A percentile compares a stretch with the other conserved stretches of the same genome.
Evolutionary conservation across 2,329 filamentous ascomycete species (phyloP).

Genomic region (Hyphodiscus sp.): DNA sequence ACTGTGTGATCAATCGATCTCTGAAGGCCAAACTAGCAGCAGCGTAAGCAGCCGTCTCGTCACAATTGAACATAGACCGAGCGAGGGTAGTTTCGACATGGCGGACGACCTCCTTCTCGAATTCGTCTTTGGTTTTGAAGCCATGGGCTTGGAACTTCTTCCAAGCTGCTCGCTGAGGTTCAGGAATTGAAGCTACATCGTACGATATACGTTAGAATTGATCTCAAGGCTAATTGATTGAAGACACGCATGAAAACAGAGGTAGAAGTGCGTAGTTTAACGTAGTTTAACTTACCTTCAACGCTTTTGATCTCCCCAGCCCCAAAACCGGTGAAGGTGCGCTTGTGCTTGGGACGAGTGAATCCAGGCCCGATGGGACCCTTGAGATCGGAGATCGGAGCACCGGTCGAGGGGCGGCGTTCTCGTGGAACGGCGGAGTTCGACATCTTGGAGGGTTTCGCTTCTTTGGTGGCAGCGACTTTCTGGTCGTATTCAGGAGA

Average conservation of each 20-base stretch:
- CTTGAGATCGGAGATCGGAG: conserved; percentile 79
- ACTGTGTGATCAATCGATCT: conserved; percentile 86
- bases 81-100: conserved; percentile 96
- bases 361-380: conserved; percentile 84
- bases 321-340: conserved; percentile 92
- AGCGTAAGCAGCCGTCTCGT: conserved; percentile 86
- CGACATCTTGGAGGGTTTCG: conserved; percentile 13
- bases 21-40: conserved; percentile 88
- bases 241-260: not conserved
- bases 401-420: conserved; percentile 73
- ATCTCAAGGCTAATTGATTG: not conserved
- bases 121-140: conserved; percentile 76
- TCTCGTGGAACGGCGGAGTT: conserved; percentile 45
- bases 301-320: conserved; percentile 87
- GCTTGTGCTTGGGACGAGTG: conserved; percentile 88
- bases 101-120: conserved; percentile 79
- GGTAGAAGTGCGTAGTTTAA: not conserved
- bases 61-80: conserved; percentile 95
- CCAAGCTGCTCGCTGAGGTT: conserved; percentile 79
- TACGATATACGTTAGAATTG: not conserved
- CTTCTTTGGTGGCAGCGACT: not conserved
- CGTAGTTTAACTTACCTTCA: conserved; percentile 56
- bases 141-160: conserved; percentile 55
- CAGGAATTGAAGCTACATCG: conserved; percentile 67
- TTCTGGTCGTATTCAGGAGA: not conserved